These are phyloP conservation scores for Chaetomiaceae sp. DNA, from an alignment of 2,329 filamentous ascomycete genomes.

Conservation along the genomic window DNA sequence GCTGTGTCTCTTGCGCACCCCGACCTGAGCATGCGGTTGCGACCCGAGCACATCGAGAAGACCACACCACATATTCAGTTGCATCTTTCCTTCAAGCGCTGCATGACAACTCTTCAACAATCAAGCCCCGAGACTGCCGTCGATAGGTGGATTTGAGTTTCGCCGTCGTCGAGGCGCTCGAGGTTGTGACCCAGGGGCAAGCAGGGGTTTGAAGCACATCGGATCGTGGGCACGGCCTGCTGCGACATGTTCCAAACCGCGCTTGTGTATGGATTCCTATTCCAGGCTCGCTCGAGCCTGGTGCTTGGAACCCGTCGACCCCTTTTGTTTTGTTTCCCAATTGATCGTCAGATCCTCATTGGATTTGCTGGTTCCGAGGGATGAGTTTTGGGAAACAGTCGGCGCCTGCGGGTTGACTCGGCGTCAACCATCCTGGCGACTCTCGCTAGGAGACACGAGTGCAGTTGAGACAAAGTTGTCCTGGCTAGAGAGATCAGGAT, in stretches of 20 bases:
- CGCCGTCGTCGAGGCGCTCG: not conserved
- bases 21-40: too few relatives aligned
- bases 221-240: not conserved
- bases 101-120: not conserved
- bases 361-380: not conserved
- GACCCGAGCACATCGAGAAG: too few relatives aligned
- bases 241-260: constrained; percentile 11
- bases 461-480: not conserved
- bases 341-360: constrained; percentile 1
- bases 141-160: constrained; percentile 3
- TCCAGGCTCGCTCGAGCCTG: not conserved
- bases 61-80: too few relatives aligned
- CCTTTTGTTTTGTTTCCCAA: not conserved
- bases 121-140: not conserved
- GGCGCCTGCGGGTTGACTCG: not conserved
- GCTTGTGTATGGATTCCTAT: not conserved
- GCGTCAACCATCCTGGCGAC: not conserved
- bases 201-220: constrained; percentile 8
- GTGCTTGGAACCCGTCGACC: not conserved
- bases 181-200: constrained; percentile 1
- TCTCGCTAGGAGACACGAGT: not conserved
- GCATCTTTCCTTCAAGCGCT: not conserved
- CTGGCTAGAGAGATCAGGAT: not conserved
- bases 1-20: too few relatives aligned
- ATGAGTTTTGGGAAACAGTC: not conserved